These are phyloP conservation scores for Fusarium continuum DNA, from an alignment of 2,329 filamentous ascomycete species.

Conservation along the genomic window DNA sequence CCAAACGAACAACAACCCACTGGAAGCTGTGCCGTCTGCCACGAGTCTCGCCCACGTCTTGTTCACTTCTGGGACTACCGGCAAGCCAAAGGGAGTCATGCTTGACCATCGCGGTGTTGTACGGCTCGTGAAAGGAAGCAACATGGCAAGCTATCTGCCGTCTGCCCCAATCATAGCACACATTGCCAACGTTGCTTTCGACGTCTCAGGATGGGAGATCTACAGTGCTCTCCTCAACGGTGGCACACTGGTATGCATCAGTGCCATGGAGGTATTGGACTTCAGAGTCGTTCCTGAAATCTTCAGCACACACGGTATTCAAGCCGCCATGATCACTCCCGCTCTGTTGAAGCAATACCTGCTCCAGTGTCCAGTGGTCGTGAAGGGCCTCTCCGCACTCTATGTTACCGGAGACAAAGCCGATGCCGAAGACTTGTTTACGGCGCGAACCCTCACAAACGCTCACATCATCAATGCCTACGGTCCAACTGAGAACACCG, in stretches of 20 bases:
- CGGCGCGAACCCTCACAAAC: too few relatives aligned
- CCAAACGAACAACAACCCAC: too few relatives aligned
- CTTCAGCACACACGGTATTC: too few relatives aligned
- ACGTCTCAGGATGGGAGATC: neutral
- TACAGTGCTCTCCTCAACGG: neutral
- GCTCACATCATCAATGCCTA: neutral
- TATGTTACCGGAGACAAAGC: too few relatives aligned
- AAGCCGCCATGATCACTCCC: too few relatives aligned
- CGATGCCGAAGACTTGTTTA: too few relatives aligned
- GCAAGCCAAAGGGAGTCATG: neutral
- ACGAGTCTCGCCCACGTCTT: neutral
- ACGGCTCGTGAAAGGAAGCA: slow-evolving; percentile 1
- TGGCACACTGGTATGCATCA: neutral
- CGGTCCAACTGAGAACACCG: neutral
- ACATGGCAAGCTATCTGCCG: neutral
- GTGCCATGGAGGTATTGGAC: too few relatives aligned
- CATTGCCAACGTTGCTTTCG: neutral
- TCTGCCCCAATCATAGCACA: neutral
- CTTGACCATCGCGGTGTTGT: slow-evolving; percentile 6
- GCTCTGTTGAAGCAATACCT: too few relatives aligned
- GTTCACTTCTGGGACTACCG: neutral
- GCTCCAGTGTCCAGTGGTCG: too few relatives aligned
- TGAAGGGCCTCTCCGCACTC: too few relatives aligned
- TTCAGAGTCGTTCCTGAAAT: too few relatives aligned
- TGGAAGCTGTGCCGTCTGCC: too few relatives aligned